phyloP scores from a whole-genome alignment of 345 rosid genomes.

The Mercurialis annua region DNA sequence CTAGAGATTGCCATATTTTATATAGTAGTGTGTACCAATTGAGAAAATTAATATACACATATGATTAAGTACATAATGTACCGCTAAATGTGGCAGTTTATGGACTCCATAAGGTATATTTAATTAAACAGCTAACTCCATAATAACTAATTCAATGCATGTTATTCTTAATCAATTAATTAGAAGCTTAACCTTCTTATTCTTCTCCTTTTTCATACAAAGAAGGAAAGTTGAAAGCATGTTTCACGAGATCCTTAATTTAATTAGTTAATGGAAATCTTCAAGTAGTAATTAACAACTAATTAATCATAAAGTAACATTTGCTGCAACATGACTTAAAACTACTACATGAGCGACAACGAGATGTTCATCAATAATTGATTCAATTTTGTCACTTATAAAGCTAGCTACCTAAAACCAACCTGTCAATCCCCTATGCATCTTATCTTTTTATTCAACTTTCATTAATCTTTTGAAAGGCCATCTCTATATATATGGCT shows the following conservation, averaged over 20 bases:
- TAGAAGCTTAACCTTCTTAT: too few relatives aligned
- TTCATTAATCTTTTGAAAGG: background rate
- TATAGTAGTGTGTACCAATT: too few relatives aligned
- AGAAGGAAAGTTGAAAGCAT: background rate
- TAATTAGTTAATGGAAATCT: background rate
- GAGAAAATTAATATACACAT: too few relatives aligned
- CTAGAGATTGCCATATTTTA: too few relatives aligned
- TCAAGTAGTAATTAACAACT: too few relatives aligned
- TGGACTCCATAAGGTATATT: background rate
- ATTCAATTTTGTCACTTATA: background rate
- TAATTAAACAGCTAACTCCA: background rate
- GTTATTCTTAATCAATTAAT: too few relatives aligned
- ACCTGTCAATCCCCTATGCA: background rate
- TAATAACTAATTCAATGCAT: too few relatives aligned
- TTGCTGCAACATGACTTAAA: background rate
- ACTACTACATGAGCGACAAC: constrained; percentile 1
- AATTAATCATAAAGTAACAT: background rate
- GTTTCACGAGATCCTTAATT: background rate
- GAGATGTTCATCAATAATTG: constrained; percentile 4
- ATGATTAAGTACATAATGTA: too few relatives aligned
- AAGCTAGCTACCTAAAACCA: background rate
- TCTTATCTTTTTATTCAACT: background rate
- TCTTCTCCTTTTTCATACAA: background rate
- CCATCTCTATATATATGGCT: background rate
- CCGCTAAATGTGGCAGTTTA: background rate